Base-by-base conservation (phyloP, 2,329 filamentous ascomycete genomes). In the Sporothrix humicola region DNA sequence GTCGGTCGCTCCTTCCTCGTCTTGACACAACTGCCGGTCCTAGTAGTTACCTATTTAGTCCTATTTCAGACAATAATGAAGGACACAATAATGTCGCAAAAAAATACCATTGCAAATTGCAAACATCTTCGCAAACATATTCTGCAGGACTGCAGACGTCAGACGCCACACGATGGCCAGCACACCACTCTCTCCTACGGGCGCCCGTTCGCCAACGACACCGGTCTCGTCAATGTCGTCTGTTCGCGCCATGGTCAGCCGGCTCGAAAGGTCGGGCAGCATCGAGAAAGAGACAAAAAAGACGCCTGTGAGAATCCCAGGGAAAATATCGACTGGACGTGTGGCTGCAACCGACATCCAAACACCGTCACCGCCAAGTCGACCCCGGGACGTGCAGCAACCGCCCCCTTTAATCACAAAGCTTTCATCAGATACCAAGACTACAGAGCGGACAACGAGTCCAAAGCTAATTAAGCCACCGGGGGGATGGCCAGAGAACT, bases 191-290 rank as follows among this genome's bases (percentile, higher is more conserved):
- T 37, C 48, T 10, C 48, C 65, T 13, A 20, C 46, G 15, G 23
- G 48, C 65, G 31, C 46, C 13, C 65, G 65, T 4, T 26, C 56
- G 15, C 61, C 71, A 12, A 54, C 20, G 17, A 52, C 70, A 13
- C 68, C 69, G 9, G 10, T 61, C 0, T 54, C 61, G 61, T 56
- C 73, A 1, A 26, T n/a, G 23, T 63, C 59, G 17, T 75, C 74
- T 2, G 74, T 75, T 13, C 72, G 72, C 12, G 69, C 65, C 46
- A 74, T 75, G 31, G 52, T 75, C 56, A 68, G 44, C 42, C 48
- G 65, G 72, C 66, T 75, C 20, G 72, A 74, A 46, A 61, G 26
- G 12, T 65, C 54, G 15, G n/a, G 59, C 50, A 31, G 58, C 20
- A 37, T 37, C 17, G 65, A 23, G 10, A 12, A 20, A 17, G 72